Evolutionary conservation across 169 alveolate genomes (phyloP).

Genomic region (Plasmodium fragile): DNA sequence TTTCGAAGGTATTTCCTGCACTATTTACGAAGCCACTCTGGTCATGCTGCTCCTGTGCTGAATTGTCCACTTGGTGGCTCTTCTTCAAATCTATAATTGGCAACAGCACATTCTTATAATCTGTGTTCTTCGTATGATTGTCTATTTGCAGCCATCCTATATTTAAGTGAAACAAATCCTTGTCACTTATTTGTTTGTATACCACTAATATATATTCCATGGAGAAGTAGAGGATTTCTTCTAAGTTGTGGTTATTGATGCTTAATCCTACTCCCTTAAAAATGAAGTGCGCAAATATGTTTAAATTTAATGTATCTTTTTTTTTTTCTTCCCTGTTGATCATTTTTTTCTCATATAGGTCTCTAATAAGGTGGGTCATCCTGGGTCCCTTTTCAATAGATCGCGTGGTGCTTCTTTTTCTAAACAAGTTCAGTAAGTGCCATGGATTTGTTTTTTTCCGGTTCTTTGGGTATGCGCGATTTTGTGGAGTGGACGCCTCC

Average conservation of each 20-base stretch:
- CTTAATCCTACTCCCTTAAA: conserved; percentile 76
- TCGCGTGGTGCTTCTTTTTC: conserved; percentile 18
- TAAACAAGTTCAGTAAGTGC: conserved; percentile 47
- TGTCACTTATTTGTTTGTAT: conserved; percentile 60
- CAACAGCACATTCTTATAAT: conserved; percentile 58
- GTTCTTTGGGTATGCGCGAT: background rate
- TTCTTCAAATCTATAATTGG: conserved; percentile 65
- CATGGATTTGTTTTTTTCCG: background rate
- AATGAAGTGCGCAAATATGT: conserved; percentile 62
- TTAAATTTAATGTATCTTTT: conserved; percentile 23
- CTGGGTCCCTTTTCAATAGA: conserved; percentile 1
- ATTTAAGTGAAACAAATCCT: conserved; percentile 65
- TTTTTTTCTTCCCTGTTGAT: conserved; percentile 33
- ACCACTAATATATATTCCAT: conserved; percentile 60
- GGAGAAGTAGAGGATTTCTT: conserved; percentile 69
- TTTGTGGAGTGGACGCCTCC: background rate
- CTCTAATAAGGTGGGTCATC: conserved; percentile 20
- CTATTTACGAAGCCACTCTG: background rate
- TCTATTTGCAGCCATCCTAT: conserved; percentile 76
- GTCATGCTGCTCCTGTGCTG: background rate
- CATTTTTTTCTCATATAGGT: conserved; percentile 29
- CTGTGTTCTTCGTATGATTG: conserved; percentile 68
- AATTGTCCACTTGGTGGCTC: background rate
- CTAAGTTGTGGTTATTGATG: conserved; percentile 67
- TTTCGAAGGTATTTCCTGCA: background rate